phyloP scores from a whole-genome alignment of 2,329 filamentous ascomycete species.

The Talaromyces pinophilus region DNA sequence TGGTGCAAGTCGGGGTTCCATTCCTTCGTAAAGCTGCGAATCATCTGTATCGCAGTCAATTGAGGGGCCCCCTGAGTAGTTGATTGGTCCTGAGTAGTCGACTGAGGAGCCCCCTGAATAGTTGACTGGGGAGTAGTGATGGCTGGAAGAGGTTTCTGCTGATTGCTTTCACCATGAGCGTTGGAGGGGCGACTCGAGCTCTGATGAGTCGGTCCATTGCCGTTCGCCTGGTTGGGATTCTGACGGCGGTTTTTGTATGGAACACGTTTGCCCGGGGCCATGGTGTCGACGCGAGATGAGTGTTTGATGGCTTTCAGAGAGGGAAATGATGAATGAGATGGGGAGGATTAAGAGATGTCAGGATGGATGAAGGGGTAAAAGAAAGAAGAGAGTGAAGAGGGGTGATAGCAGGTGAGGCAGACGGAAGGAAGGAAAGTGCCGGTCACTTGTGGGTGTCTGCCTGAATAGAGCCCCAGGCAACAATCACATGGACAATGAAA shows the following conservation, averaged over 20 bases:
- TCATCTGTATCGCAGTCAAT: not conserved
- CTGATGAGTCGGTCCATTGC: not conserved
- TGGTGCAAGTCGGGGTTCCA: not conserved
- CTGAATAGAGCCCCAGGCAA: not conserved
- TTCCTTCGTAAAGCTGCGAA: not conserved
- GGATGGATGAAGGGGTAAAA: not conserved
- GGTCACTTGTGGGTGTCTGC: not conserved
- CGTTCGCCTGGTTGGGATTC: not conserved
- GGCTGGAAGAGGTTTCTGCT: not conserved
- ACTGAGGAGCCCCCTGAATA: too few relatives aligned
- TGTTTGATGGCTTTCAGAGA: not conserved
- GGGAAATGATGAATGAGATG: not conserved
- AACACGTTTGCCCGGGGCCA: not conserved
- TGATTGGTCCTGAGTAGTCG: not conserved
- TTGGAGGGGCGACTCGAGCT: not conserved
- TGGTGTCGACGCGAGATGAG: not conserved
- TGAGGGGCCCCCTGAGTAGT: too few relatives aligned
- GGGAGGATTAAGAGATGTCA: not conserved
- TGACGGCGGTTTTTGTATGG: not conserved
- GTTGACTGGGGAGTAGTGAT: too few relatives aligned
- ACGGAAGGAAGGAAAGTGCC: not conserved
- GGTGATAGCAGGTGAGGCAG: not conserved
- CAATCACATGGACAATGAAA: constrained; percentile 1
- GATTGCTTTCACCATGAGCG: not conserved
- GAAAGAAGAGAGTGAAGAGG: not conserved